Base-by-base conservation (phyloP, 2,329 filamentous ascomycete species). In the Talaromyces sp. region DNA sequence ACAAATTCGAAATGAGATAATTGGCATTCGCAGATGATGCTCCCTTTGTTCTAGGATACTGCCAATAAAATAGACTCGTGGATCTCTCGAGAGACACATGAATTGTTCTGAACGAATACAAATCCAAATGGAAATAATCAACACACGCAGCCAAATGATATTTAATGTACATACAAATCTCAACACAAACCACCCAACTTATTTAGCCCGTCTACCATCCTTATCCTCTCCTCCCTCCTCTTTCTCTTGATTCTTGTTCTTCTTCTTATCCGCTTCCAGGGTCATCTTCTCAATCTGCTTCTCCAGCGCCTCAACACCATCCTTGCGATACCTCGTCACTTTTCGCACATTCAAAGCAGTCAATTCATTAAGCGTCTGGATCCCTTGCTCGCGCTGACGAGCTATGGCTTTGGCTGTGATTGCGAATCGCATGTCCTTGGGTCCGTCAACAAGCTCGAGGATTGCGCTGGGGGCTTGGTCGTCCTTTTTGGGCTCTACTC, bases 381-480 rank as follows among this genome's bases (percentile, higher is more conserved):
- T 84, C 15, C 87, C 79, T 67, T 80, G 75, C 15, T 73, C 71
- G 2, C 83, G 80, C 66, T 83, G 75, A 31, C 88, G 84, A 51
- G 91, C 92, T 6, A 98, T 84, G 0, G 92, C 89, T 71, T 90
- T 91, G 29, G 95, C 95, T 2, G 93, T 97, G 86, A 98, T 89
- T 73, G 92, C 92, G 80, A 97, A 97, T 38, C 93, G 91, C 83
- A 97, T 91, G 79, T 99, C 95, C 76, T 89, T 91, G 38, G 93
- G 92, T 40, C 94, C 93, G 79, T 99, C 95, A 68, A 99, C 93
- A 36, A 99, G 86, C 80, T 98, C 93, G 58, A 99, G 88, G 69
- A 99, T 93, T 25, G 95, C 94, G 38, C 90, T 93, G 69, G 89
- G 87, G 8, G 91, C 94, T 81, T 97, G 92, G 78, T 98, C 94